Percentiles rank a stretch among this genome's conserved stretches.
phyloP scores from a whole-genome alignment of 441 rosid genomes.

The Adansonia gregorii region DNA sequence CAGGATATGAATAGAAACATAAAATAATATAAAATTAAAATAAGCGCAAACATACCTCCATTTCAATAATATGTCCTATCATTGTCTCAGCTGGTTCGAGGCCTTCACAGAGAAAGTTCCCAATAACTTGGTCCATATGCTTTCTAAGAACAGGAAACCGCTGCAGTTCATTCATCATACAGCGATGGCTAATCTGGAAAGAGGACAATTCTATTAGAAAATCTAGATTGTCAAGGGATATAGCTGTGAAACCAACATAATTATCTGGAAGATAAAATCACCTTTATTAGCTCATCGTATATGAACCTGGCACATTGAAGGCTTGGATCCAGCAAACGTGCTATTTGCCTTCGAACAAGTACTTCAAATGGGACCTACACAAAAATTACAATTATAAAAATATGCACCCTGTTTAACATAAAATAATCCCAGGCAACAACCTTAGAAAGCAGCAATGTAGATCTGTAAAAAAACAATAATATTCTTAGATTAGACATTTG shows the following conservation, averaged over 20 bases:
- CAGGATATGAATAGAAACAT: constrained; percentile 6
- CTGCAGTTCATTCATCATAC: constrained; percentile 69
- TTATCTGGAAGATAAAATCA: constrained; percentile 24
- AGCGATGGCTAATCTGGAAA: constrained; percentile 85
- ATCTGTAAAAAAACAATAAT: constrained; percentile 15
- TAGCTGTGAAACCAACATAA: background rate
- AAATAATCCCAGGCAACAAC: constrained; percentile 17
- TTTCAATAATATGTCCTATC: constrained; percentile 86
- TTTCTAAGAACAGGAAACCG: constrained; percentile 82
- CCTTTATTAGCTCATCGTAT: constrained; percentile 87
- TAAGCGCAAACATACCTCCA: constrained; percentile 65
- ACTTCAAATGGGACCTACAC: constrained; percentile 92
- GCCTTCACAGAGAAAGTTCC: constrained; percentile 83
- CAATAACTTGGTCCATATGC: constrained; percentile 93
- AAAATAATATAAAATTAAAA: background rate
- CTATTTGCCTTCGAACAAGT: constrained; percentile 89
- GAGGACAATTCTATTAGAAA: constrained; percentile 21
- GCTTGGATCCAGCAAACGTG: constrained; percentile 89
- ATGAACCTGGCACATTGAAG: constrained; percentile 95
- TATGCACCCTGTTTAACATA: background rate
- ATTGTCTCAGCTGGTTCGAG: constrained; percentile 90
- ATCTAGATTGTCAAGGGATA: constrained; percentile 3
- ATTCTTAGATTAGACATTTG: constrained; percentile 10
- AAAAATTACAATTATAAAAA: constrained; percentile 24
- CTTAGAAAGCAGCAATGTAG: background rate